Conservation (phyloP, 1,284 basidiomycete species). For the Apiotrichum siamense region DNA sequence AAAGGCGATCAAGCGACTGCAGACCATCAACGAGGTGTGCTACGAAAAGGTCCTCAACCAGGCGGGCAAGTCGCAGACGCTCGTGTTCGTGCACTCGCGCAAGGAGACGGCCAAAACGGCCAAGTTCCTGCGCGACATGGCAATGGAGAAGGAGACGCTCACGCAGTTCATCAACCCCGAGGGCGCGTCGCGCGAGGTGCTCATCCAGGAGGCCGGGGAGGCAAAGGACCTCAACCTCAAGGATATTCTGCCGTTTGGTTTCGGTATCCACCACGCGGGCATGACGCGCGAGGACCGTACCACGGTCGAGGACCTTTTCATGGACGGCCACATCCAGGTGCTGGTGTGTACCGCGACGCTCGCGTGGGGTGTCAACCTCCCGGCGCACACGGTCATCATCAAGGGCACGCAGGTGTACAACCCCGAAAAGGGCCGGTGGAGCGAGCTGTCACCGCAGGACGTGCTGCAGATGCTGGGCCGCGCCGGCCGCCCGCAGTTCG, state of each 20-base stretch:
- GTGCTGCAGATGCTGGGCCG: constrained; percentile 98
- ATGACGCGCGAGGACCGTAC: constrained; percentile 92
- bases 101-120: constrained; percentile 99
- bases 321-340: constrained; percentile 87
- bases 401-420: constrained; percentile 99
- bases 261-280: constrained; percentile 98
- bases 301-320: constrained; percentile 91
- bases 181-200: constrained; percentile 77
- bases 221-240: constrained; percentile 78
- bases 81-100: constrained; percentile 96
- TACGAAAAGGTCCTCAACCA: constrained; percentile 98
- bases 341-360: constrained; percentile 96
- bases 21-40: constrained; percentile 98
- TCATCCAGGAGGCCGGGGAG: constrained; percentile 75
- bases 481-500: constrained; percentile 95
- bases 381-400: constrained; percentile 97
- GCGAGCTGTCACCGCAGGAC: constrained; percentile 91
- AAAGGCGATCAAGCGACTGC: constrained; percentile 97
- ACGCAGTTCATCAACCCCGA: constrained; percentile 91
- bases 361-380: constrained; percentile 98
- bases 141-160: constrained; percentile 93
- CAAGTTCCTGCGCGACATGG: constrained; percentile 87
- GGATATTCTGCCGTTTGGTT: constrained; percentile 92
- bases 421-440: constrained; percentile 97
- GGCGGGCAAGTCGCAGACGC: constrained; percentile 67